phyloP scores from a whole-genome alignment of 129 eudicot species.

The Saussurea involucrata region DNA sequence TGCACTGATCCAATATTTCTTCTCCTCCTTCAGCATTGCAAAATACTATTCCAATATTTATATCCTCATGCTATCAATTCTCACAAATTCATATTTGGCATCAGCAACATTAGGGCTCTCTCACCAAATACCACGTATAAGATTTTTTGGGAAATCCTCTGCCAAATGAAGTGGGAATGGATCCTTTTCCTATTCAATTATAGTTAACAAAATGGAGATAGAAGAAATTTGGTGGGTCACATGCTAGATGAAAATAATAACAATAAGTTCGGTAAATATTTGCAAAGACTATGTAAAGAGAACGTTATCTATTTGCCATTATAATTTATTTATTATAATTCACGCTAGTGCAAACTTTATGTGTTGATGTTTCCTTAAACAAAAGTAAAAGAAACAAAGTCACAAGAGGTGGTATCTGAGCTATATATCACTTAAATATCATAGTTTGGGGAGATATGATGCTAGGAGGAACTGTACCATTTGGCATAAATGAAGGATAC shows the following conservation, averaged over 20 bases:
- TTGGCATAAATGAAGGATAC: background rate
- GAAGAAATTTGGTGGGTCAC: background rate
- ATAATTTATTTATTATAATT: background rate
- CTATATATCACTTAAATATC: background rate
- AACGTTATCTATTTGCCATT: background rate
- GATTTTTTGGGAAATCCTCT: background rate
- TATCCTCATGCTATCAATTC: background rate
- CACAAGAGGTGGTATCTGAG: background rate
- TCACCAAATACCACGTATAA: background rate
- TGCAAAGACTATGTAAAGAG: background rate
- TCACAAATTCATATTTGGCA: background rate
- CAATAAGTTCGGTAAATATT: background rate
- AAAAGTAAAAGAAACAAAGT: background rate
- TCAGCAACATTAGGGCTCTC: background rate
- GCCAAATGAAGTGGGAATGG: background rate
- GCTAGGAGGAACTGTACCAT: background rate
- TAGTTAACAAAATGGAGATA: background rate
- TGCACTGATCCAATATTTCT: background rate
- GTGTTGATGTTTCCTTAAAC: background rate
- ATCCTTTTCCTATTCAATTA: background rate
- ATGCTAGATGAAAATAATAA: background rate
- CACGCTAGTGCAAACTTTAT: background rate
- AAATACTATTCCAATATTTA: background rate
- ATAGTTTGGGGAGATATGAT: background rate
- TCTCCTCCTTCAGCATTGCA: background rate